Base-by-base conservation (phyloP, 441 rosid species). In the Erysimum pusillum region DNA sequence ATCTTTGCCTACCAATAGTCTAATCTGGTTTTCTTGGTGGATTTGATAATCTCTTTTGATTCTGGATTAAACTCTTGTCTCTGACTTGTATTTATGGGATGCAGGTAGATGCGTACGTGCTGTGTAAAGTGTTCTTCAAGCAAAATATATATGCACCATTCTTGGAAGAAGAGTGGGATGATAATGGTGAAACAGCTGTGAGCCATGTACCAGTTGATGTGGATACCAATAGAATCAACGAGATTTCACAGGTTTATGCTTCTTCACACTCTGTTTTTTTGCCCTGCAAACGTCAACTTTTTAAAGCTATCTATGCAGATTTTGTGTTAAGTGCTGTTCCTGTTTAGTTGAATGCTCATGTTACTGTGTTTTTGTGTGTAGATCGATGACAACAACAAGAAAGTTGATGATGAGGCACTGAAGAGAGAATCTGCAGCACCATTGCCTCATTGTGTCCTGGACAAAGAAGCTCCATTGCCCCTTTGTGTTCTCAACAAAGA, bases 41-140 rank as follows among this genome's bases (percentile, higher is more conserved):
- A 18, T 49, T 51, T 54, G 15, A 31, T 31, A 1, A 14, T 31
- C 38, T 56, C 38, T 31, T 56, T 34, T 58, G 63, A 62, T 20
- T 75, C 13, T 48, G 66, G 45, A n/a, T 67, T 73, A 3, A 57
- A 18, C 75, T 76, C 17, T 80, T 62, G 17, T 14, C 2, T 22
- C 5, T 44, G 74, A 32, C 54, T 41, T 67, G 52, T 46, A 48
- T 34, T 60, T 68, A 42, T 58, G 66, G 82, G 57, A 7, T 71
- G 86, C 75, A 79, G 83, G 42, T 79, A 84, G 90, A 85, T 41
- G 71, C 84, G 2, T 94, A 86, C 75, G 97, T 91, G 54, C 83
- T 92, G 31, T 94, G 97, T 67, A 87, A 79, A 84, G 82, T 94
- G 51, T 87, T 91, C 62, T 85, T 62, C 53, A 62, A 62, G 34